Percentiles rank a stretch among this genome's conserved stretches.
phyloP scores from a whole-genome alignment of 768 basidiomycete genomes.

The Lentinula aciculospora region DNA sequence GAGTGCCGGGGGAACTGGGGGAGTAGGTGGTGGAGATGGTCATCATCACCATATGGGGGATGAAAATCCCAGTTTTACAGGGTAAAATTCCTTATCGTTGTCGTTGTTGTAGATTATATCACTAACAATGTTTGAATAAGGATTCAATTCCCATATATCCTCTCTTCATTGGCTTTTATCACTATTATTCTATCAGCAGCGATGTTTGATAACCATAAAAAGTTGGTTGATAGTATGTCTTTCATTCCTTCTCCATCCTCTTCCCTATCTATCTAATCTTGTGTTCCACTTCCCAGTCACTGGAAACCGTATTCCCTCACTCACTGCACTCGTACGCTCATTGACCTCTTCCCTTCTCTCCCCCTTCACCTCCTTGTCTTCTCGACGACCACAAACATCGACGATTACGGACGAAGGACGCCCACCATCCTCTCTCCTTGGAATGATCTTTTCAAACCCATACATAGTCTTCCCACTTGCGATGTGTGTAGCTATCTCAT shows the following conservation, averaged over 20 bases:
- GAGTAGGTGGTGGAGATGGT: slow-evolving; percentile 37
- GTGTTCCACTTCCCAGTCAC: slow-evolving; percentile 37
- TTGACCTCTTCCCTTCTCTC: slow-evolving; percentile 31
- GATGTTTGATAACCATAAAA: slow-evolving; percentile 57
- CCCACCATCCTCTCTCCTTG: slow-evolving; percentile 29
- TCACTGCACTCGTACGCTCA: slow-evolving; percentile 41
- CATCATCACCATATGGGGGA: slow-evolving; percentile 66
- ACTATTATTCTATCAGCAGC: slow-evolving; percentile 53
- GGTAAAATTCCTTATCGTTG: slow-evolving; percentile 26
- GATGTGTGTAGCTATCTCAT: slow-evolving; percentile 50
- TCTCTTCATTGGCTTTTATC: slow-evolving; percentile 49
- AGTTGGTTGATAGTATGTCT: slow-evolving; percentile 57
- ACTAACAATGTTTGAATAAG: slow-evolving; percentile 34
- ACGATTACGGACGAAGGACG: slow-evolving; percentile 9
- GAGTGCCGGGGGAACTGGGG: slow-evolving; percentile 52
- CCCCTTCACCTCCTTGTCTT: slow-evolving; percentile 22
- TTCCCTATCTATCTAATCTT: neutral
- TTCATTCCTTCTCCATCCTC: neutral
- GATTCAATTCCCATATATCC: slow-evolving; percentile 61
- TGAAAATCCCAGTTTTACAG: slow-evolving; percentile 46
- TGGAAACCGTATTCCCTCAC: slow-evolving; percentile 56
- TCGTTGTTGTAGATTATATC: too few species aligned
- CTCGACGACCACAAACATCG: slow-evolving; percentile 12
- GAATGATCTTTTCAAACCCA: slow-evolving; percentile 59
- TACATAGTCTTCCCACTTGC: slow-evolving; percentile 62